Evolutionary conservation across 176 grass and related monocot species (phyloP).

Genomic region (Zizania latifolia): DNA sequence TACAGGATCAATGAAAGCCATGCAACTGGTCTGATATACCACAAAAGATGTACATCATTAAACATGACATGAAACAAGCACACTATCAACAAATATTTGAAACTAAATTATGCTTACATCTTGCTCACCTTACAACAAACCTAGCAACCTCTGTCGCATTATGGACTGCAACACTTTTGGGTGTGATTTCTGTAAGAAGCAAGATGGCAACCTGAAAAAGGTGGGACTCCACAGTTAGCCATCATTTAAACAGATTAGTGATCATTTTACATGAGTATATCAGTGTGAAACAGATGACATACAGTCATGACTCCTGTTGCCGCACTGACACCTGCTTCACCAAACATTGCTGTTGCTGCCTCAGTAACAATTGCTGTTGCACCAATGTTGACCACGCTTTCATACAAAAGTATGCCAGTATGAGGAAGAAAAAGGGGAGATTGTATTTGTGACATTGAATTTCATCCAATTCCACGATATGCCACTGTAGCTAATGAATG

Average conservation of each 20-base stretch:
- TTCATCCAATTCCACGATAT: background rate
- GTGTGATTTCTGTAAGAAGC: conserved; percentile 96
- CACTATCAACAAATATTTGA: background rate
- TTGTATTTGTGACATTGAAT: background rate
- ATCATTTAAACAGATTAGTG: background rate
- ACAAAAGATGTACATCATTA: conserved; percentile 37
- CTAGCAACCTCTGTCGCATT: conserved; percentile 91
- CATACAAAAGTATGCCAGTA: conserved; percentile 21
- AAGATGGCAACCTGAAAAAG: conserved; percentile 74
- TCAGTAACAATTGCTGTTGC: conserved; percentile 94
- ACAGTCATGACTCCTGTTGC: conserved; percentile 98
- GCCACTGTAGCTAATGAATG: background rate
- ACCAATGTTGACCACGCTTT: conserved; percentile 91
- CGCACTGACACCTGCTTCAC: conserved; percentile 89
- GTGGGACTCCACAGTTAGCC: background rate
- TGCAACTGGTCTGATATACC: conserved; percentile 83
- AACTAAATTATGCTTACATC: background rate
- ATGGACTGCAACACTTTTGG: conserved; percentile 95
- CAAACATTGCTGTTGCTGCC: conserved; percentile 93
- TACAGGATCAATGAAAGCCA: conserved; percentile 96
- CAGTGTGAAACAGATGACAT: conserved; percentile 19
- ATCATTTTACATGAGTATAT: conserved; percentile 1
- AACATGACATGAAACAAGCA: conserved; percentile 8
- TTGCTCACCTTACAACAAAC: conserved; percentile 90
- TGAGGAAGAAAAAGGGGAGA: background rate